A percentile compares a stretch with the other conserved stretches of the same genome.
phyloP scores from a whole-genome alignment of 345 rosid species.

The Populus alba region DNA sequence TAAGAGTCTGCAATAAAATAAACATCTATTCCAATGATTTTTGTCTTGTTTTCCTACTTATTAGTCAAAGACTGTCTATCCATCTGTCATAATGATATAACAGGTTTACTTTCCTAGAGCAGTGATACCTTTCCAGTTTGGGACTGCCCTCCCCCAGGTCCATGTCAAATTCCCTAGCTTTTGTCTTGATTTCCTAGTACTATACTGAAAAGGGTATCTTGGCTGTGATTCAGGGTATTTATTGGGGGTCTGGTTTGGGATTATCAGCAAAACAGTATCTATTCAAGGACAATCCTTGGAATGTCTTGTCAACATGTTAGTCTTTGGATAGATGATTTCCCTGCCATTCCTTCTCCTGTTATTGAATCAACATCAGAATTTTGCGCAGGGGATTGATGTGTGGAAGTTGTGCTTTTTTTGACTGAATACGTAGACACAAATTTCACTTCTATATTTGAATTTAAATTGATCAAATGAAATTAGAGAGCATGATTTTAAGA shows the following conservation, averaged over 20 bases:
- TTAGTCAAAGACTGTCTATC: neutral
- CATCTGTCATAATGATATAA: neutral
- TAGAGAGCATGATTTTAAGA: neutral
- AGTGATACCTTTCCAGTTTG: neutral
- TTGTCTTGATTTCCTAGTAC: neutral
- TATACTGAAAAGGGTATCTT: neutral
- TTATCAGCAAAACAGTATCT: neutral
- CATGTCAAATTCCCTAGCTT: neutral
- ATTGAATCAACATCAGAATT: neutral
- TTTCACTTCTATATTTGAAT: no score
- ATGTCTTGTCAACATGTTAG: neutral
- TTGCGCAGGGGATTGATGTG: neutral
- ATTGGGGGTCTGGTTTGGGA: neutral
- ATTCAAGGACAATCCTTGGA: neutral
- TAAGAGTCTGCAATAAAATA: no score
- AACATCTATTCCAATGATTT: neutral
- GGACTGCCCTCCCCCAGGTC: neutral
- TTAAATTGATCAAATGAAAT: neutral
- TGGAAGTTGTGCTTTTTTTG: neutral
- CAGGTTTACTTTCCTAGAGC: neutral
- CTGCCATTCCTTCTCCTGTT: neutral
- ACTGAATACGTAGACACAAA: neutral
- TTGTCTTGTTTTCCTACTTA: neutral
- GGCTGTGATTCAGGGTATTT: neutral
- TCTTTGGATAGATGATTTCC: neutral